A percentile compares a stretch with the other conserved stretches of the same genome.
phyloP scores from a whole-genome alignment of 805 yeast genomes.

The Clavispora santaluciae region DNA sequence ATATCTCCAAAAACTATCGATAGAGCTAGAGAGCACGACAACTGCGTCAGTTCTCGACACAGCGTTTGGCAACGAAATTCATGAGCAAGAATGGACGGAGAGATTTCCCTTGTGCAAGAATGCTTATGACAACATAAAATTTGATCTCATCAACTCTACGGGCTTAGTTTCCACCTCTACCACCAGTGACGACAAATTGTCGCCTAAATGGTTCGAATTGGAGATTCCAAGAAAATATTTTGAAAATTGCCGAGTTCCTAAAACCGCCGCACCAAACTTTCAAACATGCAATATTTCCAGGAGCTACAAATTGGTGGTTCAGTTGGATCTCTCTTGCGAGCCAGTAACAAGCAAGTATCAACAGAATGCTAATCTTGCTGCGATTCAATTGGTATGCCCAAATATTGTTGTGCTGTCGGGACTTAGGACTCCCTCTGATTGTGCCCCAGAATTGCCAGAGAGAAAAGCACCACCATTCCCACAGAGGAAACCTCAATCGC shows the following conservation, averaged over 20 bases:
- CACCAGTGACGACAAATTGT: conserved; percentile 11
- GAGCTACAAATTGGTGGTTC: conserved; percentile 33
- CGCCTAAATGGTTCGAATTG: conserved; percentile 29
- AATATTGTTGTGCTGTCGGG: conserved; percentile 32
- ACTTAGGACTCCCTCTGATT: too few species aligned
- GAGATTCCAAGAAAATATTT: conserved; percentile 40
- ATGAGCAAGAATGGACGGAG: conserved; percentile 23
- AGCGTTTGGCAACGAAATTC: conserved; percentile 19
- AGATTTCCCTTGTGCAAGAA: conserved; percentile 27
- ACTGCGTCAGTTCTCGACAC: conserved; percentile 17
- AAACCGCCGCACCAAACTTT: conserved; percentile 51
- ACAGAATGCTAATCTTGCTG: conserved; percentile 8
- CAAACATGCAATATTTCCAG: conserved; percentile 51
- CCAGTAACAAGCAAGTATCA: conserved; percentile 5
- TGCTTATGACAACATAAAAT: conserved; percentile 27
- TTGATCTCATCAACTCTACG: conserved; percentile 36
- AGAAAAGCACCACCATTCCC: too few species aligned
- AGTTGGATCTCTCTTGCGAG: conserved; percentile 22
- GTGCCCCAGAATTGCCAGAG: not conserved
- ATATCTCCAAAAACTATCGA: conserved; percentile 31
- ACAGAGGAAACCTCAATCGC: not conserved
- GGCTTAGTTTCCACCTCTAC: conserved; percentile 22
- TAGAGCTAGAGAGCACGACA: conserved; percentile 29
- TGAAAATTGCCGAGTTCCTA: conserved; percentile 42
- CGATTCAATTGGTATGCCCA: conserved; percentile 23